These are phyloP conservation scores for Coemansia sp. DNA, from an alignment of 192 early-diverging fungal species.

Conservation along the genomic window DNA sequence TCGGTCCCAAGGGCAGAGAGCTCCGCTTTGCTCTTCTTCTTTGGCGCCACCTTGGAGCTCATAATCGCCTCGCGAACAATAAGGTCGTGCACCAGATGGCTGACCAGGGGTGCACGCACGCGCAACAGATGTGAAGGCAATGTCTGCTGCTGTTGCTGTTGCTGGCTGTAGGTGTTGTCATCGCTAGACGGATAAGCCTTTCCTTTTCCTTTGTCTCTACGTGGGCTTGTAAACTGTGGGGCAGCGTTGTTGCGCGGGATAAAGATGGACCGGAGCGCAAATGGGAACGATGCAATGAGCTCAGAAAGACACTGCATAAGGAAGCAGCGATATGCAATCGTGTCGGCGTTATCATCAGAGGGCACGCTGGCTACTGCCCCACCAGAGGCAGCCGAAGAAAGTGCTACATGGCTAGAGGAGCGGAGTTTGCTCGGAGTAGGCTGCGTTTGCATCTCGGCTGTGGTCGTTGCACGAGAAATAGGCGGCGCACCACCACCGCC, in stretches of 20 bases:
- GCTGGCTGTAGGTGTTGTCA: constrained; percentile 15
- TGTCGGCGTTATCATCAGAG: constrained; percentile 40
- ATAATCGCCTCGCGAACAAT: constrained; percentile 52
- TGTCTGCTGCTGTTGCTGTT: constrained; percentile 9
- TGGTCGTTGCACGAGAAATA: constrained; percentile 14
- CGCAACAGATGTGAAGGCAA: constrained; percentile 12
- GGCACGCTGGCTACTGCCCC: neutral
- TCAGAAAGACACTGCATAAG: constrained; percentile 87
- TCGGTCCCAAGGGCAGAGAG: constrained; percentile 26
- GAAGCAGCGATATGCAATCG: constrained; percentile 68
- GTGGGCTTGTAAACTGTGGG: constrained; percentile 27
- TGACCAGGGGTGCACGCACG: constrained; percentile 48
- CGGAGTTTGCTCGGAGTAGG: constrained; percentile 30
- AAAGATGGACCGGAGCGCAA: constrained; percentile 46
- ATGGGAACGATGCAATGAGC: constrained; percentile 82
- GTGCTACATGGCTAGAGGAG: constrained; percentile 14
- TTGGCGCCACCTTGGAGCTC: constrained; percentile 25
- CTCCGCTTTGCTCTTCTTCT: constrained; percentile 19
- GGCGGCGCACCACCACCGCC: constrained; percentile 6
- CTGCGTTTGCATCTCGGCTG: neutral
- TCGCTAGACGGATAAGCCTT: constrained; percentile 11
- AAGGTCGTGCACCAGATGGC: constrained; percentile 52
- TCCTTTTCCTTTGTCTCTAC: constrained; percentile 46
- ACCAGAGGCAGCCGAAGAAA: constrained; percentile 10
- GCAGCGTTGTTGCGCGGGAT: constrained; percentile 29